phyloP scores from a whole-genome alignment of 352 stramenopile genomes.

The Pythium diclinum region DNA sequence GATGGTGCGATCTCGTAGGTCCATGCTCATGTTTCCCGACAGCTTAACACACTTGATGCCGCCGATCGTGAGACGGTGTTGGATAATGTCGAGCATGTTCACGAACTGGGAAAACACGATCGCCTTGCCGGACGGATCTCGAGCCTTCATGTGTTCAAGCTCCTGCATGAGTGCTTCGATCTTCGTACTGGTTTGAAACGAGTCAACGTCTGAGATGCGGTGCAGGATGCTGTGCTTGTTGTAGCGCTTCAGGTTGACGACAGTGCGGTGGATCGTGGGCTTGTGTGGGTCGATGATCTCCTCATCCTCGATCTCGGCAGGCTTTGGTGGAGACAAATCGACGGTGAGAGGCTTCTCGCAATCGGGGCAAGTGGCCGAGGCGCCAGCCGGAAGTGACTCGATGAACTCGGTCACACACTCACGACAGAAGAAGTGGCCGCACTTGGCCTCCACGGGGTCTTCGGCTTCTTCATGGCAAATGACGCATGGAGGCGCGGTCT shows the following conservation, averaged over 20 bases:
- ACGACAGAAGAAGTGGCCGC: constrained; percentile 90
- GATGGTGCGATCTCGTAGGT: constrained; percentile 76
- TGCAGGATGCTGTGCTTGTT: constrained; percentile 73
- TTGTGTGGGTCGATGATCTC: constrained; percentile 23
- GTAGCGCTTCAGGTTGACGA: constrained; percentile 58
- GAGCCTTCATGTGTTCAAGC: constrained; percentile 91
- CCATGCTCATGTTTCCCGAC: constrained; percentile 89
- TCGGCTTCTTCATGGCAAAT: constrained; percentile 94
- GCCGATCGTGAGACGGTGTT: constrained; percentile 92
- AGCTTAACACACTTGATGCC: constrained; percentile 90
- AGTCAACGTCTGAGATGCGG: constrained; percentile 52
- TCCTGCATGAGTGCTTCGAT: constrained; percentile 98
- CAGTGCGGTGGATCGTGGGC: constrained; percentile 22
- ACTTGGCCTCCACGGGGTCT: constrained; percentile 87
- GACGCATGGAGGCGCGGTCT: constrained; percentile 50
- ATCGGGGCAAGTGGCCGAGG: constrained; percentile 58
- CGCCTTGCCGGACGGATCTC: constrained; percentile 94
- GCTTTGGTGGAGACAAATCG: constrained; percentile 49
- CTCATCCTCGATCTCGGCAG: constrained; percentile 22
- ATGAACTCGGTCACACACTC: constrained; percentile 82
- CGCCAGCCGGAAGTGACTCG: constrained; percentile 60
- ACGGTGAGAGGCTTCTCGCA: constrained; percentile 87
- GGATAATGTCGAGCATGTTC: constrained; percentile 99
- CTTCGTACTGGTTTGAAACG: constrained; percentile 94
- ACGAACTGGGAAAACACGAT: constrained; percentile 99